phyloP scores from a whole-genome alignment of 2,329 filamentous ascomycete genomes.

The Ophiostoma quercus region DNA sequence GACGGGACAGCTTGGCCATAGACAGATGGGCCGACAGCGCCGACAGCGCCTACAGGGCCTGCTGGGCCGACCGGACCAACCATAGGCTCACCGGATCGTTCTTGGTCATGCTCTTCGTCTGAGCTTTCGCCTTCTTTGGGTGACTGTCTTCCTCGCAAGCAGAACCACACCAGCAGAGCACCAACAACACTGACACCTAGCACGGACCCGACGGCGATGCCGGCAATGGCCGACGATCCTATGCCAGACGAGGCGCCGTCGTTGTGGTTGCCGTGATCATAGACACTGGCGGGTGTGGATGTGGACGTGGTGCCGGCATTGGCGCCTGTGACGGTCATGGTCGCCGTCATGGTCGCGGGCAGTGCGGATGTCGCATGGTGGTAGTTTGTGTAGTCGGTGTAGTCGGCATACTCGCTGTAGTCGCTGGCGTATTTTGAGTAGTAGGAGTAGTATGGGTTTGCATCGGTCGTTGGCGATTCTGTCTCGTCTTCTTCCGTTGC shows the following conservation, averaged over 20 bases:
- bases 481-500: neutral
- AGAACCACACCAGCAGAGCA: conserved; percentile 16
- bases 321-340: neutral
- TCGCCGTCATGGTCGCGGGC: neutral
- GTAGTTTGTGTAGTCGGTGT: neutral
- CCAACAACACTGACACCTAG: neutral
- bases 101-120: neutral
- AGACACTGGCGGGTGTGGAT: neutral
- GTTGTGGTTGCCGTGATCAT: neutral
- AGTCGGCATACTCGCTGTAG: neutral
- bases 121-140: neutral
- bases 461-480: neutral
- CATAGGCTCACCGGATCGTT: neutral
- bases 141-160: neutral
- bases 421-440: conserved; percentile 11
- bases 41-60: neutral
- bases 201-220: conserved; percentile 19
- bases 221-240: conserved; percentile 16
- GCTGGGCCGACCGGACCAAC: neutral
- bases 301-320: neutral
- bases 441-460: neutral
- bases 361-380: neutral
- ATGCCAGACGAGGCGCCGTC: neutral
- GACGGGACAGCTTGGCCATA: neutral
- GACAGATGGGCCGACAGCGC: neutral